A percentile compares a stretch with the other conserved stretches of the same genome.
phyloP scores from a whole-genome alignment of 805 yeast genomes.

The Ogataea naganishii region DNA sequence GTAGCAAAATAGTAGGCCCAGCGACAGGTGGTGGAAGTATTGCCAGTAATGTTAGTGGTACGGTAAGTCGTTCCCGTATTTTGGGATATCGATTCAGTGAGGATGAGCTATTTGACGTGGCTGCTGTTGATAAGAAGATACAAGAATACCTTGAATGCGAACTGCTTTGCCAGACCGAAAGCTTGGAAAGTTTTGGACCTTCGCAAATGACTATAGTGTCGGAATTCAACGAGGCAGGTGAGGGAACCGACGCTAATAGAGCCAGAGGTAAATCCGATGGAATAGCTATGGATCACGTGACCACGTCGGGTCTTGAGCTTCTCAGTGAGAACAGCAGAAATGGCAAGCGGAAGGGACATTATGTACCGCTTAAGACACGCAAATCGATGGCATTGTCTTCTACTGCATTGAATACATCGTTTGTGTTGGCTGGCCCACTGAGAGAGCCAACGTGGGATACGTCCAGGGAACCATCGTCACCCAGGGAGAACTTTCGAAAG shows the following conservation, averaged over 20 bases:
- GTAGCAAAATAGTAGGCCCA: no score
- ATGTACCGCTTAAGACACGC: no score
- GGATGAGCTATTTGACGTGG: neutral
- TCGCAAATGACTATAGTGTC: no score
- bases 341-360: constrained; percentile 1
- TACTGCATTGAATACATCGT: no score
- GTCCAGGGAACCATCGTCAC: no score
- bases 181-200: no score
- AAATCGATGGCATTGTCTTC: no score
- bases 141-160: neutral
- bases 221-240: no score
- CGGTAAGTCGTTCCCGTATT: neutral
- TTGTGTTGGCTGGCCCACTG: no score
- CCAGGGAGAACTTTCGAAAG: no score
- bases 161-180: neutral
- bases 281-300: neutral
- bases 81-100: neutral
- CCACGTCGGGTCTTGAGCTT: neutral
- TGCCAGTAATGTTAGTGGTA: neutral
- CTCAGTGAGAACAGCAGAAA: neutral
- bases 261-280: neutral
- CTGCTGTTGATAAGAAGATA: neutral
- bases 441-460: no score
- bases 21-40: no score
- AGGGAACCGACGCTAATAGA: neutral